Base-by-base conservation (phyloP, 345 rosid genomes). In the Syzygium aromaticum region DNA sequence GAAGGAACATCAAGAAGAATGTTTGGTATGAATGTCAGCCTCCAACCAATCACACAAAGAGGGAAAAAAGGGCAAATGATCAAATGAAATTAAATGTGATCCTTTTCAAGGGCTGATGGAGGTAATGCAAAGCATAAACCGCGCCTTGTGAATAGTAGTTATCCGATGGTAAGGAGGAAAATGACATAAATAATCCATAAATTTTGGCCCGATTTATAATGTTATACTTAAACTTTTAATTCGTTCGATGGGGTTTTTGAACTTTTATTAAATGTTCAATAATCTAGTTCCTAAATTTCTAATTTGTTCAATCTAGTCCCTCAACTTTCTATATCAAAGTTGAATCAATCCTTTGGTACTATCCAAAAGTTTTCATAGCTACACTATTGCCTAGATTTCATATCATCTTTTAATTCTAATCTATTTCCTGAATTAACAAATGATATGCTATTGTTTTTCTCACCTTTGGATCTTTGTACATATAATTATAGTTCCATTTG, bases 231-330 rank as follows among this genome's bases (percentile, higher is more conserved):
- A 30, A 64, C 0, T 64, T 13, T 64, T 30, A 64, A 64, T 64
- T 30, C 2, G 0, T 64, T 64, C 3, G 4, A 16, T 16, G 1
- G 4, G 23, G 0, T 19, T 6, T 2, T 73, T 19, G 21, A 67
- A 67, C 1, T 19, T 14, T 56, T 33, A 1, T 67, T 33, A 67
- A 33, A 17, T 33, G 2, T 8, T 1, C 5, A 17, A 11, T 22
- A 17, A 11, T 22, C 12, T 19, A 17, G 25, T 33, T 5, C 40
- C 21, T 9, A 0, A 25, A 57, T 25, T 23, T 57, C 30, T 25
- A 1, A 57, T 57, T 33, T 33, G 3, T 33, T 38, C 11, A 4
- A 10, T 8, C 3, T 8, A 17, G 7, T 67, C 21, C 13, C 43
- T 17, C 13, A 17, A 67, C 23, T 33, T 67, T 67, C 13, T 13